Base-by-base conservation (phyloP, 2,329 filamentous ascomycete species). In the Myotisia sp. region DNA sequence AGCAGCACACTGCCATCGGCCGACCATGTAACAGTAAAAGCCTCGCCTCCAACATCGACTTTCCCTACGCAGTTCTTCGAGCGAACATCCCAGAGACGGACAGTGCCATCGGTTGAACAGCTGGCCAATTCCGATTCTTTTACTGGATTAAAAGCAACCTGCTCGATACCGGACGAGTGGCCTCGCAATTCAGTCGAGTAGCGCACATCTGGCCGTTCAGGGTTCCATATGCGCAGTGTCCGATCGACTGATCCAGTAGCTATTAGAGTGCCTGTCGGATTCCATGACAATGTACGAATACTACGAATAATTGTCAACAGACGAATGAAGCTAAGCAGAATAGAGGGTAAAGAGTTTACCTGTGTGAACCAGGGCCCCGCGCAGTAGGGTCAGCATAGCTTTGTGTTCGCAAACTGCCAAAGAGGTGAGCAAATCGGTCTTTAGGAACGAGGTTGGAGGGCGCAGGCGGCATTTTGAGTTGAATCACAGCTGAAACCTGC, bases 221-320 rank as follows among this genome's bases (percentile, higher is more conserved):
- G 63, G 42, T 98, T 92, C 87, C 90, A 98, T 44, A 98, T 75
- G n/a, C 85, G 78, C 28, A 98, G 66, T 0, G 76, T 77, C 34
- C 87, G 86, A 58, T 95, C 80, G 6, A 87, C 83, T 2, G 83
- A 80, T 2, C 84, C 85, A 0, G 86, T 92, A 1, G 87, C 87
- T 40, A 95, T 75, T 39, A 90, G 65, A 6, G 74, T 79, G 21
- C 87, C 85, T 0, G 82, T 65, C 0, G 86, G 82, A 44, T 87
- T 93, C 87, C 87, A 95, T 24, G 81, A 77, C 44, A 95, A 76
- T 2, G 79, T 78, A 26, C 81, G 75, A 37, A 92, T 67, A 42
- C 78, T 44, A 43, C 24, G 5, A 34, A 23, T 26, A 17, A 9
- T 20, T 13, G 19, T 12, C 26, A 33, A 8, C 21, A 6, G 12